Percentiles rank a stretch among this genome's conserved stretches.
Conservation (phyloP, 2,329 filamentous ascomycete species). For the Cercospora sp. region DNA sequence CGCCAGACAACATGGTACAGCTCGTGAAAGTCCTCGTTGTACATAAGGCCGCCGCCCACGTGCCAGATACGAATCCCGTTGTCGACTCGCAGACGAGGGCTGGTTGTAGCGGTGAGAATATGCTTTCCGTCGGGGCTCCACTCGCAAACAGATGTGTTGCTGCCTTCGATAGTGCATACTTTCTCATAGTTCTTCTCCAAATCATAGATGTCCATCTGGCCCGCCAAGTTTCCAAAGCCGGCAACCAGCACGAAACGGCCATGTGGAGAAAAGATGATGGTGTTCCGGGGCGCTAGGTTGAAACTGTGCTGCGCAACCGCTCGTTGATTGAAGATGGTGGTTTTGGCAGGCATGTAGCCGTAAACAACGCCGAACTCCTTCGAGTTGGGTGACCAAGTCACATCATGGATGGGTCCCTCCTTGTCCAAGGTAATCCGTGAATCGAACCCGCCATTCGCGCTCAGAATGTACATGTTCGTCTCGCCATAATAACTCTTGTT, state of each 20-base stretch:
- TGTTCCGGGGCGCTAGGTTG: conserved; percentile 85
- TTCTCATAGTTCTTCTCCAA: conserved; percentile 91
- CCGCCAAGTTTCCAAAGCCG: conserved; percentile 94
- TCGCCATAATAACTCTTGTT: conserved; percentile 99
- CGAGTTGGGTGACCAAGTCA: conserved; percentile 96
- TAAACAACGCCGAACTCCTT: conserved; percentile 98
- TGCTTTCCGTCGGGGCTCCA: conserved; percentile 97
- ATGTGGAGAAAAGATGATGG: conserved; percentile 89
- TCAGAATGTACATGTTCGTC: conserved; percentile 93
- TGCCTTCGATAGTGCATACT: conserved; percentile 88
- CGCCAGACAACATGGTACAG: conserved; percentile 87
- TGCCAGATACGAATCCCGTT: conserved; percentile 97
- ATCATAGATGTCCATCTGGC: conserved; percentile 97
- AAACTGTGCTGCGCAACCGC: conserved; percentile 83
- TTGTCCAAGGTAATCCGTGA: conserved; percentile 82
- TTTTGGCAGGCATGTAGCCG: conserved; percentile 98
- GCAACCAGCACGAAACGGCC: conserved; percentile 91
- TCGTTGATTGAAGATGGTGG: conserved; percentile 92
- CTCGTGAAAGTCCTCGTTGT: conserved; percentile 92
- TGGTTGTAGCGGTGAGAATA: conserved; percentile 96
- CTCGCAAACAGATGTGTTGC: conserved; percentile 92
- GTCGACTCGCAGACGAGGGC: conserved; percentile 89
- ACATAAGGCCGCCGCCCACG: conserved; percentile 83
- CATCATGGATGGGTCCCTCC: conserved; percentile 96
- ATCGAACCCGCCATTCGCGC: conserved; percentile 87